A percentile compares a stretch with the other conserved stretches of the same genome.
phyloP scores from a whole-genome alignment of 2,329 filamentous ascomycete genomes.

The Lasiodiplodia theobromae region DNA sequence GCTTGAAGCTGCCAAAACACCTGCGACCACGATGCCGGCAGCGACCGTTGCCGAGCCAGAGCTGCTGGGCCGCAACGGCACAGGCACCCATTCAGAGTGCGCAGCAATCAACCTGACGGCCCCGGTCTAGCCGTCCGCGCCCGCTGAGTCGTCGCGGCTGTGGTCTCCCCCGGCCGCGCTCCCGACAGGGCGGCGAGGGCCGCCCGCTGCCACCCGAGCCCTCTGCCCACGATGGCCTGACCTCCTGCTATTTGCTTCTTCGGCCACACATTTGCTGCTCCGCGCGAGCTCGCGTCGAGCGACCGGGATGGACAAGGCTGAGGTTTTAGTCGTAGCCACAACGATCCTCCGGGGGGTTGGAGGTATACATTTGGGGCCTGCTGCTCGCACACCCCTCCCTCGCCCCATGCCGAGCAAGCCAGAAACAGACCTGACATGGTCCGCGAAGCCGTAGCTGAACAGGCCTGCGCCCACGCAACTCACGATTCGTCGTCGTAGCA shows the following conservation, averaged over 20 bases:
- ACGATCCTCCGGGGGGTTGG: neutral
- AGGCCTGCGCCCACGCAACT: conserved; percentile 10
- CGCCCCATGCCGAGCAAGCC: conserved; percentile 18
- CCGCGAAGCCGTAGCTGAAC: conserved; percentile 19
- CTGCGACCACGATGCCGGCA: neutral
- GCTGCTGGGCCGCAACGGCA: conserved; percentile 7
- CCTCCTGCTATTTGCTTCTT: conserved; percentile 24
- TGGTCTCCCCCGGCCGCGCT: conserved; percentile 7
- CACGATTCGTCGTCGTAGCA: neutral
- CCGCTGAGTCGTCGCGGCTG: conserved; percentile 20
- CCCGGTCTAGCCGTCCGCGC: neutral
- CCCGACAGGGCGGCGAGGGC: conserved; percentile 22
- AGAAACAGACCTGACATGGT: conserved; percentile 20
- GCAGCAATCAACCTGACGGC: conserved; percentile 21
- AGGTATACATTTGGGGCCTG: conserved; percentile 14
- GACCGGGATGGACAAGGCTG: conserved; percentile 16
- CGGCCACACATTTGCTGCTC: neutral
- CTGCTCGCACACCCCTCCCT: conserved; percentile 1
- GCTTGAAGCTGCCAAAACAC: neutral
- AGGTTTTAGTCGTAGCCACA: neutral
- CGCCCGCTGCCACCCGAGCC: conserved; percentile 23
- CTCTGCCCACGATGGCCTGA: conserved; percentile 25
- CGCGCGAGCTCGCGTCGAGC: conserved; percentile 11
- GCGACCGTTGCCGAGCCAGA: conserved; percentile 18
- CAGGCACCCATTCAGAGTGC: neutral